Base-by-base conservation (phyloP, 768 basidiomycete species). In the Leucocoprinus leucothites region DNA sequence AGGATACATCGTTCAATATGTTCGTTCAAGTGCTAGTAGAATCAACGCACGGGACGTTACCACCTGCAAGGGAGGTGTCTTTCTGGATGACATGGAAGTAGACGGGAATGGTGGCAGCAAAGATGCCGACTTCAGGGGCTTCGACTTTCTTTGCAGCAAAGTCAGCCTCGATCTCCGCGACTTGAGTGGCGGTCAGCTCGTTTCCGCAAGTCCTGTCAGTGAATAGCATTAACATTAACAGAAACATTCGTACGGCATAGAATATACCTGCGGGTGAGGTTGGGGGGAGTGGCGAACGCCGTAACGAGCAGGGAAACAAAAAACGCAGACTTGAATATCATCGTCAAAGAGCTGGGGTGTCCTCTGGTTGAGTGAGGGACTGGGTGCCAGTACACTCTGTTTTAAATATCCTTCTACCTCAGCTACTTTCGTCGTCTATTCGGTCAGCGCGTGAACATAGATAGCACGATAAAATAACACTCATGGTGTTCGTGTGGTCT, bases 61-160 rank as follows among this genome's bases (percentile, higher is more conserved):
- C 78, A 36, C 74, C 71, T 9, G 61, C 57, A 16, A 62, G 31
- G n/a, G 72, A 67, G 3, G 53, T 52, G 48, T 71, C 65, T 19
- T 66, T 58, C 49, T 63, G 60, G 53, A 76, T 61, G 44, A 70
- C 69, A 53, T 74, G 68, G 63, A 67, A 68, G 53, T 68, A 63
- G 31, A 71, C 65, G 46, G 64, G 58, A 51, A 60, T 51, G 22
- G 53, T 57, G 18, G 57, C 54, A 3, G 54, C 53, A 3, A 50
- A 43, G 18, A 40, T 41, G 21, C 38, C 16, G 11, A 48, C 45
- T 36, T 35, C 41, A 16, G 42, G 34, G 34, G 34, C 22, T 9
- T 51, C 31, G 35, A 76, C 67, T 53, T 71, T 69, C 67, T 80
- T 69, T 25, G 66, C 68, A 13, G 62, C 57, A 63, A 79, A 80